Evolutionary conservation across 2,329 filamentous ascomycete species (phyloP), one percentile per base, ranked within the genome.

Genomic region (Chrysosporium queenslandicum): DNA sequence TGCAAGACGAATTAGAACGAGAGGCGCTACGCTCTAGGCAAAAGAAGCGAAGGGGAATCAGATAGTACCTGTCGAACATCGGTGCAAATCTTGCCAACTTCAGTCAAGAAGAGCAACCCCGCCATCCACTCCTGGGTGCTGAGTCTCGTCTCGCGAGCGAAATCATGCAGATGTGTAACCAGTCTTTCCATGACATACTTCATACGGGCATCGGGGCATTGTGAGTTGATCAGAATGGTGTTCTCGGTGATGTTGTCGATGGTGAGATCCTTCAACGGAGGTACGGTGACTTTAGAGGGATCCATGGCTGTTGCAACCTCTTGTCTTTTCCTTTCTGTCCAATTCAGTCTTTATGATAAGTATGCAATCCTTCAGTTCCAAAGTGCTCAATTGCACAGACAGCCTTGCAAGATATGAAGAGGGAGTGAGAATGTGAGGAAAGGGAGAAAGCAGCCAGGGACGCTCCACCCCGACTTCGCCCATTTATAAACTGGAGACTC

Each of bases 71-170:
- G 83, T 58, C 86, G 78, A 46, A 87, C 83, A 62, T 87, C 82
- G 53, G 74, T 82, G 64, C 81, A 85, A 54, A 83, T 90, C 66
- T 91, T 77, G 3, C 86, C 87, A 7, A 84, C 82, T 37, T 74
- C 72, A 0, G 84, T 86, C 25, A 91, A 71, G 70, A 90, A 91
- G 40, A 78, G 70, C 51, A 91, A 74, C 1, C 80, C 84, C 0
- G 77, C 72, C 81, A 86, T 86, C 87, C 86, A 91, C 72, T 92
- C 87, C 2, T 80, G 74, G 3, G 83, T 85, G 64, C 81, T 86
- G 30, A 91, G 74, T 27, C 86, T 74, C 1, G 85, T 90, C 67
- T 91, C 87, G 51, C 86, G 77, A 4, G 85, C 85, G 64, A 89
- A 91, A 70, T 90, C 86, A 68, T 92, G 87, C 1, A 91, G 72